phyloP scores from a whole-genome alignment of 768 basidiomycete genomes.

The Mycena rosella region DNA sequence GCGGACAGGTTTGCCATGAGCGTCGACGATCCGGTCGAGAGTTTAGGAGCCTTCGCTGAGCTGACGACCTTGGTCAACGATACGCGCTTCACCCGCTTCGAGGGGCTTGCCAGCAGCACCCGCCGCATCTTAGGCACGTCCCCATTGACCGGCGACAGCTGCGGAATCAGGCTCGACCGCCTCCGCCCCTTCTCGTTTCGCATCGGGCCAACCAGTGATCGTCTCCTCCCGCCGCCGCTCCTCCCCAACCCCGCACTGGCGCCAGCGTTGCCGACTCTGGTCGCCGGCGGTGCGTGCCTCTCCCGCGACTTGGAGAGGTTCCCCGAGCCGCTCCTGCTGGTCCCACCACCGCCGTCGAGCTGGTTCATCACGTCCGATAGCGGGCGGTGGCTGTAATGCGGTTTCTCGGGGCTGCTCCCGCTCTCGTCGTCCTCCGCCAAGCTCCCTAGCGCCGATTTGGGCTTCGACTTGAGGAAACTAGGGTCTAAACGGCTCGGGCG shows the following conservation, averaged over 20 bases:
- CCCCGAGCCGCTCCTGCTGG: conserved; percentile 35
- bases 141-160: conserved; percentile 61
- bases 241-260: conserved; percentile 39
- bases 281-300: conserved; percentile 50
- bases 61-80: conserved; percentile 61
- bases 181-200: conserved; percentile 80
- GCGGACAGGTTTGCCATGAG: conserved; percentile 49
- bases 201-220: conserved; percentile 83
- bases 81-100: conserved; percentile 69
- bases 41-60: conserved; percentile 7
- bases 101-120: conserved; percentile 64
- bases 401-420: conserved; percentile 47
- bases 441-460: conserved; percentile 66
- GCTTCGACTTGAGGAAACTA: conserved; percentile 72
- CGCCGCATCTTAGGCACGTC: conserved; percentile 58
- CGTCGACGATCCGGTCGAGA: conserved; percentile 37
- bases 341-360: conserved; percentile 43
- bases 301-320: conserved; percentile 57
- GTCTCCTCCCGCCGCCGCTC: conserved; percentile 61
- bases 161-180: conserved; percentile 87
- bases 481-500: conserved; percentile 79
- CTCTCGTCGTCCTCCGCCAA: conserved; percentile 82
- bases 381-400: conserved; percentile 49
- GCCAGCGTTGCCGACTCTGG: conserved; percentile 25
- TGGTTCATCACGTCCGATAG: conserved; percentile 79